A percentile compares a stretch with the other conserved stretches of the same genome.
phyloP scores from a whole-genome alignment of 495 filamentous ascomycete genomes.

The Tuber melanosporum region DNA sequence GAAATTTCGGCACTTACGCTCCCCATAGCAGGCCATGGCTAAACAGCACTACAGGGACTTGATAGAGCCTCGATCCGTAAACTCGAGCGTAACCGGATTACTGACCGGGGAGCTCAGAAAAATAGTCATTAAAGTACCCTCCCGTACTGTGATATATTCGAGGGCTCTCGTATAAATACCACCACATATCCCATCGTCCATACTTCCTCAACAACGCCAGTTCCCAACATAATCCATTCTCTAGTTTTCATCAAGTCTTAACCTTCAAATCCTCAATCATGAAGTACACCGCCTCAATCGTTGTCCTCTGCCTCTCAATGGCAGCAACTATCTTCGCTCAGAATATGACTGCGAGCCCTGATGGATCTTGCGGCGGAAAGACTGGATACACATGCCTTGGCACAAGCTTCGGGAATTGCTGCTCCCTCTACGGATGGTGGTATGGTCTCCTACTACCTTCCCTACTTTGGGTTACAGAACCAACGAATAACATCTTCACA shows the following conservation, averaged over 20 bases:
- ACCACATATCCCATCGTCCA: background rate
- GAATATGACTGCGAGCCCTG: background rate
- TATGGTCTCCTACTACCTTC: background rate
- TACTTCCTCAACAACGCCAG: background rate
- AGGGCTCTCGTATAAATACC: background rate
- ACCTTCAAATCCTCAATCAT: background rate
- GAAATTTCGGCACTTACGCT: background rate
- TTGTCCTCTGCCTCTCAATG: background rate
- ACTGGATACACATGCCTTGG: slow-evolving; percentile 20
- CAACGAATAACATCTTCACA: slow-evolving; percentile 3
- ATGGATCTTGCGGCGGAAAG: slow-evolving; percentile 30
- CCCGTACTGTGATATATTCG: background rate
- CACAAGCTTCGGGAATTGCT: slow-evolving; percentile 32
- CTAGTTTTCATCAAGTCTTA: background rate
- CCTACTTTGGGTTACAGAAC: background rate
- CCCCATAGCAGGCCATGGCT: background rate
- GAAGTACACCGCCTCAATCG: background rate
- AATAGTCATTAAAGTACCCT: background rate
- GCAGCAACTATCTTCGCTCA: background rate
- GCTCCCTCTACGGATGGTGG: slow-evolving; percentile 21
- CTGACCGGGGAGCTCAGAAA: background rate
- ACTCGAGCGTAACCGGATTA: background rate
- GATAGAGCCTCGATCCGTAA: background rate
- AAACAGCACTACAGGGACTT: background rate
- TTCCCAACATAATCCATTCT: background rate